Percentiles rank a stretch among this genome's conserved stretches.
phyloP scores from a whole-genome alignment of 148 eudicot genomes.

The Gaultheria prostrata region DNA sequence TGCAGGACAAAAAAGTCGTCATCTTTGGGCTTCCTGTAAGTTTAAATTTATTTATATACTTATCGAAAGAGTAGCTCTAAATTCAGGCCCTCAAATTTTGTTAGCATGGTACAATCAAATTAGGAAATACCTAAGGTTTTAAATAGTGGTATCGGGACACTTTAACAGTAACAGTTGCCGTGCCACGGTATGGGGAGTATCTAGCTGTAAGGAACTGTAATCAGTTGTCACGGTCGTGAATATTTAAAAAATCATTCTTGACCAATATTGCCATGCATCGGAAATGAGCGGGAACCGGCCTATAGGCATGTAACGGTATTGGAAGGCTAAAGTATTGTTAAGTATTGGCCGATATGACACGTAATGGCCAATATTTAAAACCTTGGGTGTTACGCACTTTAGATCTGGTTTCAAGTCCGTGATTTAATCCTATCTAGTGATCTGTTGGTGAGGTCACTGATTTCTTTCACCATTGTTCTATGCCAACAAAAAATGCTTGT shows the following conservation, averaged over 20 bases:
- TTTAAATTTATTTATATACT: background rate
- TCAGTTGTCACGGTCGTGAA: too few species aligned
- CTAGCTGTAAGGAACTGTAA: too few species aligned
- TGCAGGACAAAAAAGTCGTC: conserved; percentile 89
- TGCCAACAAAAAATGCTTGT: background rate
- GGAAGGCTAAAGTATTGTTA: too few species aligned
- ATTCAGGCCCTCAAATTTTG: background rate
- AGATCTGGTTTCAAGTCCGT: background rate
- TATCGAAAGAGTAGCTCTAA: background rate
- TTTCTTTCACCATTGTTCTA: background rate
- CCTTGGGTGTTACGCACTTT: background rate
- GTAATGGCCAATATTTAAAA: too few species aligned
- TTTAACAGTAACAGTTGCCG: too few species aligned
- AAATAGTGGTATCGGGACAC: too few species aligned
- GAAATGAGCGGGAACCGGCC: too few species aligned
- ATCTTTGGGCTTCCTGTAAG: conserved; percentile 99
- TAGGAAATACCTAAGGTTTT: background rate
- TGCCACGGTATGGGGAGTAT: too few species aligned
- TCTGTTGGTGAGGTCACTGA: background rate
- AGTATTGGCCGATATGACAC: too few species aligned
- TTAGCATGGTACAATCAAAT: background rate
- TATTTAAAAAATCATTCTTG: too few species aligned
- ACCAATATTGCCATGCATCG: too few species aligned
- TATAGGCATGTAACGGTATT: too few species aligned
- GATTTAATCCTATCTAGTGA: background rate